Conservation (phyloP, 306 rosid species). For the Hippophae gyantsensis region DNA sequence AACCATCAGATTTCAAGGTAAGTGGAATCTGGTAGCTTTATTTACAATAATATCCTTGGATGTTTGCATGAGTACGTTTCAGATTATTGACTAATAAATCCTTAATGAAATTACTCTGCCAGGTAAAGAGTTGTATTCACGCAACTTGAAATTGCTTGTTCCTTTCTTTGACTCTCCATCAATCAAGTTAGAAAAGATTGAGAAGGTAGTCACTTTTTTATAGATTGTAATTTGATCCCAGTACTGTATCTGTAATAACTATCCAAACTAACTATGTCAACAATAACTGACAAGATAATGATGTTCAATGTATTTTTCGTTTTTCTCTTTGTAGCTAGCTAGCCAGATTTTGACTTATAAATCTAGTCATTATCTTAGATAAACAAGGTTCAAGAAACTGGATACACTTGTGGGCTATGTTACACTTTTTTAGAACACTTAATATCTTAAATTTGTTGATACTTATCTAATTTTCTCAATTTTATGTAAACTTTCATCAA, state of each 20-base stretch:
- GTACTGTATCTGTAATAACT: neutral
- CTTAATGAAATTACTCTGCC: conserved; percentile 24
- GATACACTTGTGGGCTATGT: too few species aligned
- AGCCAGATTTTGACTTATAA: too few species aligned
- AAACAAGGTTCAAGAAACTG: too few species aligned
- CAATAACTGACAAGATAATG: too few species aligned
- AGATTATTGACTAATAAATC: conserved; percentile 6
- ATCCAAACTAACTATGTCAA: too few species aligned
- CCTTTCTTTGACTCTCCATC: conserved; percentile 80
- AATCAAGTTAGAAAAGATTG: conserved; percentile 50
- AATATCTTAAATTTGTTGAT: too few species aligned
- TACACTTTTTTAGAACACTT: too few species aligned
- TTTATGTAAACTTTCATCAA: too few species aligned
- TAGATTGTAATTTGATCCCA: conserved; percentile 16
- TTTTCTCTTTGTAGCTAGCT: too few species aligned
- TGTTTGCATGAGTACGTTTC: neutral
- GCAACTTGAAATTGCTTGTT: conserved; percentile 92
- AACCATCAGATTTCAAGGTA: conserved; percentile 72
- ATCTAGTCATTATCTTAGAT: too few species aligned
- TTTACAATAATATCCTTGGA: neutral
- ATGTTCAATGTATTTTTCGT: too few species aligned
- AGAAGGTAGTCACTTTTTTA: conserved; percentile 44
- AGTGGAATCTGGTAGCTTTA: conserved; percentile 10
- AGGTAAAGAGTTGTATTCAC: conserved; percentile 78
- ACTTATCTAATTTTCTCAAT: too few species aligned